Base-by-base conservation (phyloP, 1,284 basidiomycete genomes). In the Ganoderma leucocontextum region DNA sequence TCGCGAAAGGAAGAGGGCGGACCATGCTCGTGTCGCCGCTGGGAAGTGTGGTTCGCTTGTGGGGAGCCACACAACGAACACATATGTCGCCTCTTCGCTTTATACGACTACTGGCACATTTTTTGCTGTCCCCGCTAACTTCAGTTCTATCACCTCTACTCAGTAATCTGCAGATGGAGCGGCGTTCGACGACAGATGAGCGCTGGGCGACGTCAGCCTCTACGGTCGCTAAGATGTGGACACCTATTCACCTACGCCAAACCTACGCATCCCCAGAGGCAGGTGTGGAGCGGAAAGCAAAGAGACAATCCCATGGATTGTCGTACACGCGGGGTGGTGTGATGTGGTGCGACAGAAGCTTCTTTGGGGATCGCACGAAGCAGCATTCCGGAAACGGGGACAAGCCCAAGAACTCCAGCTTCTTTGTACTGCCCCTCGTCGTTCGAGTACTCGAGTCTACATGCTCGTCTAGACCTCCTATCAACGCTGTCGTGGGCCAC, bases 141-240 rank as follows among this genome's bases (percentile, higher is more conserved):
- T 10, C 6, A 53, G n/a, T 15, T 35, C 52, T 55, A 17, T 33
- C 29, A 7, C 10, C 36, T 38, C 33, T 4, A 10, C 8, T 19
- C 19, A 22, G 7, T n/a, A 13, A 17, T 12, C 1, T 17, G 17
- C 35, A 12, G 55, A 58, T 38, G 33, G 33, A 38, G 33, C 35
- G 55, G 55, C 35, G 19, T 58, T n/a, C 17, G 10, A 13, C 19
- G 55, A 58, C 33, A 58, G 55, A 58, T 58, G 55, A 10, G 55
- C 55, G 35, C 17, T 7, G 33, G 19, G 19, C 55, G 19, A 19
- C 35, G 55, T 19, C 35, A 10, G n/a, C 12, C 17, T 38, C 33
- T 36, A 22, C 33, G n/a, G 55, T 58, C 17, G 35, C 33, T 22
- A 53, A 33, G 33, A 36, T 58, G 19, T 17, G 35, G 33, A 58